Base-by-base conservation (phyloP, 768 basidiomycete genomes). In the Mycena crocata region DNA sequence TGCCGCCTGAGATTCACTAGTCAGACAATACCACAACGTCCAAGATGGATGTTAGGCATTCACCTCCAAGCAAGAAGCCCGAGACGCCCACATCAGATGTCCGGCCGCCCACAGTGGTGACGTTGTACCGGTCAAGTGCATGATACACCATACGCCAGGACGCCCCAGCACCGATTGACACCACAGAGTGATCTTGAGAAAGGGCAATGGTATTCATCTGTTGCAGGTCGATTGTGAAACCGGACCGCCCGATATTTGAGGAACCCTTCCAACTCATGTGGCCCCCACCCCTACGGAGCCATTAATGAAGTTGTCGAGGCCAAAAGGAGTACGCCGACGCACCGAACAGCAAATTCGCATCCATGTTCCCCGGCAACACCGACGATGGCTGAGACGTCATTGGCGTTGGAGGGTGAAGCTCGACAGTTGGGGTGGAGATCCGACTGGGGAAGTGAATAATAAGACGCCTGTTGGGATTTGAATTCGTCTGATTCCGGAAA, bases 11-110 rank as follows among this genome's bases (percentile, higher is more conserved):
- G n/a, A 31, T n/a, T 49, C 17, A n/a, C n/a, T n/a, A n/a, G 30
- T 30, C 48, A 31, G 23, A 3, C 30, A 5, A 26, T 37, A 9
- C 35, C 28, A 6, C 15, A 49, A 48, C 14, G 48, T 23, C 30
- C 3, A 8, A 28, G 15, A 48, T 52, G 15, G 23, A 37, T 23
- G 5, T 23, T 2, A 24, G 14, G 37, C 24, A 62, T 55, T 39
- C 45, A 65, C 62, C 69, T 55, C 69, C 70, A 9, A 63, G 32
- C 40, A 71, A 57, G 50, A 69, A 69, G 21, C 70, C 69, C 31
- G 61, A 66, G 23, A 70, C 69, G 15, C 64, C 68, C 58, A 69
- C 65, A n/a, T 26, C 54, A 21, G 68, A 55, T 10, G 59, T 54
- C 12, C 68, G 56, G 9, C 68, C 68, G 19, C 68, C 68, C 8